A percentile compares a stretch with the other conserved stretches of the same genome.
These are phyloP conservation scores for Trichoderma sp. DNA, from an alignment of 2,329 filamentous ascomycete genomes.

Conservation along the genomic window DNA sequence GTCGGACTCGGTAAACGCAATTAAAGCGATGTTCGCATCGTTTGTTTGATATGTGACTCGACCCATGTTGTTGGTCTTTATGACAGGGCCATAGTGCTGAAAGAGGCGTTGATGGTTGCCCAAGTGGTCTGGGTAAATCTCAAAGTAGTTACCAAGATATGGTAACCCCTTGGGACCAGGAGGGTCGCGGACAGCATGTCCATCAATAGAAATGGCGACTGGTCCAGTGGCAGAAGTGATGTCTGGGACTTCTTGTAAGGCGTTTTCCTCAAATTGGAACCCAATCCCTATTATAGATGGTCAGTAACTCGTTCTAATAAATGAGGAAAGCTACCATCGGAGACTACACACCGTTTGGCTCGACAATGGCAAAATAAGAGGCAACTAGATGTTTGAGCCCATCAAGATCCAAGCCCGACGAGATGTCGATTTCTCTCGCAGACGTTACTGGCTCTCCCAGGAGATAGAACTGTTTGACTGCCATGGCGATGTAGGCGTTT, in stretches of 20 bases:
- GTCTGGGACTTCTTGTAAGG: conserved; percentile 29
- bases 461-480: conserved; percentile 41
- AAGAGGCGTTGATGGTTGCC: conserved; percentile 56
- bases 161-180: conserved; percentile 49
- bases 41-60: conserved; percentile 49
- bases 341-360: conserved; percentile 35
- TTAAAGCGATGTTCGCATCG: conserved; percentile 43
- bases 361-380: conserved; percentile 43
- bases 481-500: conserved; percentile 28
- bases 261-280: neutral
- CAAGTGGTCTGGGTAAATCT: conserved; percentile 55
- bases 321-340: neutral
- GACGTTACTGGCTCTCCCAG: conserved; percentile 39
- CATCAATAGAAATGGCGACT: conserved; percentile 47
- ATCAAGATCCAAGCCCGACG: conserved; percentile 34
- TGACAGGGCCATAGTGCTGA: conserved; percentile 49
- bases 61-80: conserved; percentile 52
- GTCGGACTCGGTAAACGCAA: conserved; percentile 47
- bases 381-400: conserved; percentile 40
- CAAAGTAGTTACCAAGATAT: conserved; percentile 52
- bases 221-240: conserved; percentile 33
- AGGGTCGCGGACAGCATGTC: conserved; percentile 45
- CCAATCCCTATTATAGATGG: neutral
- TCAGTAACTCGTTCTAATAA: neutral
- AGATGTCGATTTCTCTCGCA: conserved; percentile 37